Evolutionary conservation across 495 filamentous ascomycete species (phyloP), one percentile per base, ranked within the genome.

Genomic region (Aspergillus panamensis): DNA sequence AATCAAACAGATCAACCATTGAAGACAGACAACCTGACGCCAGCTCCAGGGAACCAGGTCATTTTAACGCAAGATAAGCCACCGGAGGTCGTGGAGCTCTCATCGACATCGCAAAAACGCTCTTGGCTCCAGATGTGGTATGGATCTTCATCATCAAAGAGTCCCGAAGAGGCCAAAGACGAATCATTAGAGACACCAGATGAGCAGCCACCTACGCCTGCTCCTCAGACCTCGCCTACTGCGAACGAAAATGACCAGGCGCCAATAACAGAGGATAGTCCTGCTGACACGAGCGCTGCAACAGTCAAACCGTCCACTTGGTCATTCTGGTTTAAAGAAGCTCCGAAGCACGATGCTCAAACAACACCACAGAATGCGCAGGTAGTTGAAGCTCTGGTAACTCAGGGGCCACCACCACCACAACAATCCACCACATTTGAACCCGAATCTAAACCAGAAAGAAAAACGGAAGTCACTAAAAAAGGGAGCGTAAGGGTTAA

Each of bases 261-360:
- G 6, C 57, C 65, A 30, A 54, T 66, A 4, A 55, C 61, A 33
- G 30, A 62, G 0, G 65, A 57, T 29, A 47, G 66, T 20, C 16
- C 55, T 14, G 39, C 48, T 8, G 70, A 76, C 9, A 66, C 73
- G 35, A 56, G 69, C 48, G 69, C 66, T 30, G 58, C 58, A 25
- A 62, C 53, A 53, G 53, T 63, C 12, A 83, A 78, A 58, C 80
- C 86, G 17, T 88, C 88, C 7, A 88, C 86, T 1, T 95, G 90
- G 90, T 90, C 87, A 1, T 95, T 95, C 60, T 95, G 88, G 88
- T 90, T 87, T 7, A 84, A 81, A 53, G 88, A 90, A 16, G 70
- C 79, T 17, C 63, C 82, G 10, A 82, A 81, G 55, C 70, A 77
- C 31, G 59, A 60, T 10, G 42, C 61, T 13, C 55, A 69, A 8